phyloP scores from a whole-genome alignment of 805 yeast genomes.

The Spathaspora arborariae region DNA sequence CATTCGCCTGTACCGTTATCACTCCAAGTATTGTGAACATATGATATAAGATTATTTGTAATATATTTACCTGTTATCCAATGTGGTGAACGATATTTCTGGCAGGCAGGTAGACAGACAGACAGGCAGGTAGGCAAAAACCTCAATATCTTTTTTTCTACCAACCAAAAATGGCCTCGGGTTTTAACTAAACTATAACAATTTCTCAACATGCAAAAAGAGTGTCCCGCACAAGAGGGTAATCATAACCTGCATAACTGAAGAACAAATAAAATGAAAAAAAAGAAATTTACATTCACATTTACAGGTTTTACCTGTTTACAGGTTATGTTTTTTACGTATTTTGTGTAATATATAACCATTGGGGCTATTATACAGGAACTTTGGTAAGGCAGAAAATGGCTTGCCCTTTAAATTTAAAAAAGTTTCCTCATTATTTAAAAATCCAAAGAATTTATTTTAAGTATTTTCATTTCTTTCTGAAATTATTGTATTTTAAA shows the following conservation, averaged over 20 bases:
- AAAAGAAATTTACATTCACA: background rate
- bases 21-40: too few relatives aligned
- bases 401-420: background rate
- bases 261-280: background rate
- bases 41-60: too few relatives aligned
- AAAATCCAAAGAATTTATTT: background rate
- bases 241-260: background rate
- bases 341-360: too few relatives aligned
- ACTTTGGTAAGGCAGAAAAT: background rate
- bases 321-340: background rate
- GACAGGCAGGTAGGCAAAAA: too few relatives aligned
- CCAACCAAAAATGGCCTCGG: too few relatives aligned
- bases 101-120: too few relatives aligned
- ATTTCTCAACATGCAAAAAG: background rate
- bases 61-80: too few relatives aligned
- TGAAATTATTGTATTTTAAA: background rate
- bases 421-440: background rate
- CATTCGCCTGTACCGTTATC: background rate
- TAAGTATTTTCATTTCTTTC: background rate
- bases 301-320: background rate
- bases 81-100: too few relatives aligned
- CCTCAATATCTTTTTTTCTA: too few relatives aligned
- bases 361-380: background rate
- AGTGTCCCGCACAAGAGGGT: slow-evolving; percentile 1
- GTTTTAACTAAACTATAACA: background rate